Evolutionary conservation across 192 early-diverging fungal species (phyloP).

Genomic region (Pilobolus umbonatus): DNA sequence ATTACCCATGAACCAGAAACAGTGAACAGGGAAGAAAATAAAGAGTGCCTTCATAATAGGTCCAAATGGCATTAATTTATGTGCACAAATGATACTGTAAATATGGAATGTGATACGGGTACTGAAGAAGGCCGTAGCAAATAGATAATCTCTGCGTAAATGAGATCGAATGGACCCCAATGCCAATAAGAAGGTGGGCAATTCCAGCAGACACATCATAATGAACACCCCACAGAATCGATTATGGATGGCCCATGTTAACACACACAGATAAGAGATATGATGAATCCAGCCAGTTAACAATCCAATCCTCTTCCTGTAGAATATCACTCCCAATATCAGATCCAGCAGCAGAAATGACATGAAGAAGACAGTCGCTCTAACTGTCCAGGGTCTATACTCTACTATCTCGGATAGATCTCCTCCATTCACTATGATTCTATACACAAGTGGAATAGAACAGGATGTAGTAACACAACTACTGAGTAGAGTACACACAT

Average conservation of each 20-base stretch:
- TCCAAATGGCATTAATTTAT: constrained; percentile 19
- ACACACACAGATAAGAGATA: constrained; percentile 42
- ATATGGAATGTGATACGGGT: constrained; percentile 55
- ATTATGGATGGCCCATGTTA: constrained; percentile 25
- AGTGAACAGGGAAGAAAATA: constrained; percentile 45
- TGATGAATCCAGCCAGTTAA: constrained; percentile 64
- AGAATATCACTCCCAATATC: constrained; percentile 45
- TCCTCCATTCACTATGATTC: background rate
- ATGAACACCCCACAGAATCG: constrained; percentile 36
- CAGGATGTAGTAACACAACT: constrained; percentile 18
- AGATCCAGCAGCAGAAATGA: constrained; percentile 55
- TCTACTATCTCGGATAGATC: constrained; percentile 8
- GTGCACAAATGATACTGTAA: constrained; percentile 34
- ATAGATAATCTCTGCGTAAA: constrained; percentile 47
- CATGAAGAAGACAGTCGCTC: constrained; percentile 46
- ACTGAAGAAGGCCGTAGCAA: constrained; percentile 46
- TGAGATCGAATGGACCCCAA: constrained; percentile 43
- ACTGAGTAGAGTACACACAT: constrained; percentile 27
- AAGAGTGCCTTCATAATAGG: constrained; percentile 32
- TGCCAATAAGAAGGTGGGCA: constrained; percentile 55
- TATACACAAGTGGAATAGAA: constrained; percentile 21
- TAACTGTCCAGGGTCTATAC: constrained; percentile 30
- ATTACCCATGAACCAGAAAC: constrained; percentile 49
- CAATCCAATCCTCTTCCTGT: constrained; percentile 46
- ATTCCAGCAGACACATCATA: constrained; percentile 49